Percentiles rank a stretch among this genome's conserved stretches.
These are phyloP conservation scores for Leishmania lainsoni DNA, from an alignment of 208 protist species.

Conservation along the genomic window DNA sequence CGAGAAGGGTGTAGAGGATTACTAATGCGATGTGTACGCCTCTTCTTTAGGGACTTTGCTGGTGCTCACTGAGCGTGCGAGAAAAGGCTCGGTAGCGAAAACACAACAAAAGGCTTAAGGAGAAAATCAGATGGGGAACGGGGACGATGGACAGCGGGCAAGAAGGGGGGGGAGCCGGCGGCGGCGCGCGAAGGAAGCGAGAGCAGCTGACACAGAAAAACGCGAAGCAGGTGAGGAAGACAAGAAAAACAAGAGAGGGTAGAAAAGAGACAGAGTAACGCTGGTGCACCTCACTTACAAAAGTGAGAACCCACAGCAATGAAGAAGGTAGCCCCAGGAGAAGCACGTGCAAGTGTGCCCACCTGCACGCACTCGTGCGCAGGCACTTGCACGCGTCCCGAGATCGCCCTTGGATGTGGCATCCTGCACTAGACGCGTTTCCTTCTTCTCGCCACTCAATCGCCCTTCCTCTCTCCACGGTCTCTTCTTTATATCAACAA, in stretches of 20 bases:
- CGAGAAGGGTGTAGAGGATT: not conserved
- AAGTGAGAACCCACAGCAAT: not conserved
- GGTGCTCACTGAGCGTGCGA: not conserved
- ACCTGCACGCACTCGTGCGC: not conserved
- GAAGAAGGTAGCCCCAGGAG: not conserved
- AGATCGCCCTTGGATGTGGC: not conserved
- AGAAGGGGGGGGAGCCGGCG: no score
- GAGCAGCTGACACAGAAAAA: not conserved
- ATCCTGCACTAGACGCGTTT: not conserved
- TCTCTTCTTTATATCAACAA: not conserved
- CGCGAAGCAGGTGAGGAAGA: not conserved
- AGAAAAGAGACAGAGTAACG: not conserved
- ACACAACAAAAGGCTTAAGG: not conserved
- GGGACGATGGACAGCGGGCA: not conserved
- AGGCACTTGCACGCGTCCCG: not conserved
- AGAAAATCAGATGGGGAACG: not conserved
- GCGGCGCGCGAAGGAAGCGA: not conserved
- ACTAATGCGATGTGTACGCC: not conserved
- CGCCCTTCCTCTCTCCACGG: not conserved
- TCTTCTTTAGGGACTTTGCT: not conserved
- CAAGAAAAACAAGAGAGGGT: not conserved
- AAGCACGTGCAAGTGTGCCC: no score
- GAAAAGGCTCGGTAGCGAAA: not conserved
- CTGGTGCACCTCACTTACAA: not conserved
- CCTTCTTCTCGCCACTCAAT: not conserved